Evolutionary conservation across 768 basidiomycete species (phyloP).

Genomic region (Tubosaeta brunneosetosa): DNA sequence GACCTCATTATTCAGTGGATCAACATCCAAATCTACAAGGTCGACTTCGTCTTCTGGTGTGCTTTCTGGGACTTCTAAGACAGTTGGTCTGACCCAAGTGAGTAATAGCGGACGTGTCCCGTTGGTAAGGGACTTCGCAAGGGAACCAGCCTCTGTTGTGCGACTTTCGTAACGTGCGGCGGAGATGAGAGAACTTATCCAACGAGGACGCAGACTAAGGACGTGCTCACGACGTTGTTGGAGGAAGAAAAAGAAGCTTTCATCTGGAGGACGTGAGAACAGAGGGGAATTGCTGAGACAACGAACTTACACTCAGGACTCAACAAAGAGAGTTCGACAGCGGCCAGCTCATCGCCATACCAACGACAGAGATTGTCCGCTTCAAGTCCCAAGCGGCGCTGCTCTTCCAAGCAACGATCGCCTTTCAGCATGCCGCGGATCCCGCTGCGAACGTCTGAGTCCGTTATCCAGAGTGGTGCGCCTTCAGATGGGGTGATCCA

Average conservation of each 20-base stretch:
- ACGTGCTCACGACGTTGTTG: not conserved
- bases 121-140: too few relatives aligned
- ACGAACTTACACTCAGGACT: constrained; percentile 9
- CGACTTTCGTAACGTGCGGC: not conserved
- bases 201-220: not conserved
- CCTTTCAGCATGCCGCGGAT: not conserved
- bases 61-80: too few relatives aligned
- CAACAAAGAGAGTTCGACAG: constrained; percentile 17
- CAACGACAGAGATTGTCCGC: constrained; percentile 33
- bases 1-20: too few relatives aligned
- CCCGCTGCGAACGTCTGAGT: not conserved
- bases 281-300: not conserved
- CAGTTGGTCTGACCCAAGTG: too few relatives aligned
- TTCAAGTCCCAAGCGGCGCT: not conserved
- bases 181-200: not conserved
- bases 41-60: too few relatives aligned
- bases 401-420: not conserved
- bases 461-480: not conserved
- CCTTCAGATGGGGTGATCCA: not conserved
- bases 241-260: not conserved
- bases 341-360: constrained; percentile 29
- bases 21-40: too few relatives aligned
- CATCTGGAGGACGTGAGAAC: not conserved
- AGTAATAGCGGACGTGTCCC: too few relatives aligned
- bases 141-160: too few relatives aligned